These are phyloP conservation scores for Aspergillus biplanus DNA, from an alignment of 495 filamentous ascomycete species.

Conservation along the genomic window DNA sequence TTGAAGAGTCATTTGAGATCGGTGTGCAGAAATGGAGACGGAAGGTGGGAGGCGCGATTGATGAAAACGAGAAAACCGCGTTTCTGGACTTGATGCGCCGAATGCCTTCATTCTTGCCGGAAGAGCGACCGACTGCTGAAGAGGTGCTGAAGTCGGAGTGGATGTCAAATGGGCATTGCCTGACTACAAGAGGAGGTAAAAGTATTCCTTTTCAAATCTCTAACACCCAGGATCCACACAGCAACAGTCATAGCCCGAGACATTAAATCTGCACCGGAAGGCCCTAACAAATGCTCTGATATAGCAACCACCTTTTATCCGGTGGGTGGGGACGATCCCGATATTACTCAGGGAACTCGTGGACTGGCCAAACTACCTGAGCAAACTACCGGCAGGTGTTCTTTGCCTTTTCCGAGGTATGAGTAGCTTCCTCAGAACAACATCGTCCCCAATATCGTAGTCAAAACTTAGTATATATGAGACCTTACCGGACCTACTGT, in stretches of 20 bases:
- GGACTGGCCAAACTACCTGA: no score
- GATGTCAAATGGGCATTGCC: constrained; percentile 33
- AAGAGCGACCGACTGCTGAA: constrained; percentile 27
- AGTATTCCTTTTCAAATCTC: neutral
- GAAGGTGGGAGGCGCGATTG: constrained; percentile 21
- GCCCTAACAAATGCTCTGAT: no score
- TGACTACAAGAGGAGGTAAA: constrained; percentile 21
- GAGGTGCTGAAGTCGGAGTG: constrained; percentile 33
- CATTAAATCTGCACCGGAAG: no score
- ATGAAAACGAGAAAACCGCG: constrained; percentile 27
- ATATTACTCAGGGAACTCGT: no score
- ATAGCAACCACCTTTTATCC: no score
- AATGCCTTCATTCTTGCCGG: constrained; percentile 32
- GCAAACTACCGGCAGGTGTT: no score
- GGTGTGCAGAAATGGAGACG: constrained; percentile 35
- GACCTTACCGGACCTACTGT: no score
- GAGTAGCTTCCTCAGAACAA: no score
- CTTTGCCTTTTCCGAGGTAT: no score
- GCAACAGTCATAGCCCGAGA: neutral
- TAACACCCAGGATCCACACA: neutral
- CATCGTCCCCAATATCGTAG: no score
- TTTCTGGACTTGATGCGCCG: constrained; percentile 38
- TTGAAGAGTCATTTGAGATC: constrained; percentile 35
- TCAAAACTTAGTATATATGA: no score
- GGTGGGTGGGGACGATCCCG: no score